Evolutionary conservation across 2,329 filamentous ascomycete species (phyloP).

Genomic region (Mariannaea sp.): DNA sequence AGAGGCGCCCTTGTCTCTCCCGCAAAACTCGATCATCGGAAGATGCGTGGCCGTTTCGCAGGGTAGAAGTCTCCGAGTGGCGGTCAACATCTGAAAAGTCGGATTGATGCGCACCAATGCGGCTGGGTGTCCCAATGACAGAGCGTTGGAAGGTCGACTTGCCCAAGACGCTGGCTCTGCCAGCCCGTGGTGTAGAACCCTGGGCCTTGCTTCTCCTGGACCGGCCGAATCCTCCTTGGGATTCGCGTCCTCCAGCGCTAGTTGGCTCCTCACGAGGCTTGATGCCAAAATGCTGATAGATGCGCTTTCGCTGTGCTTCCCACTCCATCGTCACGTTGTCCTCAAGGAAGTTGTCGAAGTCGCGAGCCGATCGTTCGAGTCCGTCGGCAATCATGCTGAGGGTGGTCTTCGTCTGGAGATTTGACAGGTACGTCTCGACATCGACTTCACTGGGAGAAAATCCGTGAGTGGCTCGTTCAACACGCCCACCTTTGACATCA

Average conservation of each 20-base stretch:
- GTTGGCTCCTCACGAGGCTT: constrained; percentile 59
- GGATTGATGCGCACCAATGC: constrained; percentile 65
- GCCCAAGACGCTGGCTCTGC: constrained; percentile 56
- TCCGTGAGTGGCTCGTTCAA: constrained; percentile 49
- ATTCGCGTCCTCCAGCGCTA: constrained; percentile 50
- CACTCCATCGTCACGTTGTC: constrained; percentile 95
- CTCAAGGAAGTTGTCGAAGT: constrained; percentile 93
- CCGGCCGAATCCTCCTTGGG: constrained; percentile 63
- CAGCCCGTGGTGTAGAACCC: constrained; percentile 58
- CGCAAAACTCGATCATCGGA: constrained; percentile 76
- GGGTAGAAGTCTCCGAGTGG: constrained; percentile 54
- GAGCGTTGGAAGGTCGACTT: constrained; percentile 77
- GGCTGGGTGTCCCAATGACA: constrained; percentile 80
- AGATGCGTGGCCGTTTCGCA: constrained; percentile 50
- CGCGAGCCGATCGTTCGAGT: constrained; percentile 83
- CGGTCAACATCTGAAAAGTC: constrained; percentile 73
- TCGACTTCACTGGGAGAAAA: constrained; percentile 63
- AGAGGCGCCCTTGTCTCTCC: constrained; percentile 83
- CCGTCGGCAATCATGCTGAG: constrained; percentile 90
- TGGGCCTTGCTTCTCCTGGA: constrained; percentile 58
- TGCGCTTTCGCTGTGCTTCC: constrained; percentile 89
- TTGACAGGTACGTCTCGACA: constrained; percentile 79
- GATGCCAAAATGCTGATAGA: constrained; percentile 96
- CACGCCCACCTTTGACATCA: constrained; percentile 59
- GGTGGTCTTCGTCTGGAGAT: constrained; percentile 87